These are phyloP conservation scores for Fraxinus quadrangulata DNA, from an alignment of 257 asterid species.

Conservation along the genomic window DNA sequence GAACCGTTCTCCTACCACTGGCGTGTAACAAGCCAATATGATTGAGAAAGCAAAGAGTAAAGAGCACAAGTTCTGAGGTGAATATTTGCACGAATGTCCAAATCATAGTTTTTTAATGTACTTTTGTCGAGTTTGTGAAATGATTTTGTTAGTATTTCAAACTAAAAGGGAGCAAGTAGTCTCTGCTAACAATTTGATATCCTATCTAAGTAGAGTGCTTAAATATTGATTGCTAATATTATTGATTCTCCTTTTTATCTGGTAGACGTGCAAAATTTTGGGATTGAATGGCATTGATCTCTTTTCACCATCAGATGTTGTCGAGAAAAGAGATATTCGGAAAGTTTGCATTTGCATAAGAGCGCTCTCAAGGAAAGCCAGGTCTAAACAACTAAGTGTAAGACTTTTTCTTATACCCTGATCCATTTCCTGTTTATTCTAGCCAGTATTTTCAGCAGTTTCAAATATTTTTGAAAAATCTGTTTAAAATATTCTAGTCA, in stretches of 20 bases:
- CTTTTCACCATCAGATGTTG: constrained; percentile 93
- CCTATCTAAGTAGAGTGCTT: background rate
- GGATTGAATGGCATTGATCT: constrained; percentile 93
- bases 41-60: background rate
- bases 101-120: background rate
- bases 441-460: background rate
- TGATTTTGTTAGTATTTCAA: background rate
- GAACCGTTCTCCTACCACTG: background rate
- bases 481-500: background rate
- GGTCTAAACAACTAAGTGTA: constrained; percentile 77
- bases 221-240: background rate
- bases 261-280: constrained; percentile 74
- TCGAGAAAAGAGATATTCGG: constrained; percentile 71
- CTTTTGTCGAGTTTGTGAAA: background rate
- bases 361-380: constrained; percentile 80
- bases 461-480: background rate
- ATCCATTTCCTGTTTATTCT: constrained; percentile 18
- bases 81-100: background rate
- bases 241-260: background rate
- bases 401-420: constrained; percentile 19
- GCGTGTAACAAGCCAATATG: background rate
- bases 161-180: background rate
- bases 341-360: constrained; percentile 91
- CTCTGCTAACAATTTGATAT: background rate
- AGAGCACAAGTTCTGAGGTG: background rate